These are phyloP conservation scores for Arctostaphylos glauca DNA, from an alignment of 148 eudicot species.

Conservation along the genomic window DNA sequence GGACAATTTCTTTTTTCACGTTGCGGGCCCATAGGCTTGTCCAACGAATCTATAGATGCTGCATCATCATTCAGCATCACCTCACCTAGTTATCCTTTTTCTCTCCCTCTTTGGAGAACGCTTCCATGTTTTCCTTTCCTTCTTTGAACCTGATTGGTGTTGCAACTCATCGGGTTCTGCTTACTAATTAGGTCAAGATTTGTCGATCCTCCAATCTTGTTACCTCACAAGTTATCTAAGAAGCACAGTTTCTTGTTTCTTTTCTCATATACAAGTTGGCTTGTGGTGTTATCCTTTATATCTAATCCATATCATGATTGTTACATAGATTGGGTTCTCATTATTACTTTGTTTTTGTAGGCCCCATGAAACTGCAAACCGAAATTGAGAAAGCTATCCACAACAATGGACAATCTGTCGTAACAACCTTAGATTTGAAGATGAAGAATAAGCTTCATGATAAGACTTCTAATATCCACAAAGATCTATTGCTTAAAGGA, in stretches of 20 bases:
- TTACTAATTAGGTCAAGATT: background rate
- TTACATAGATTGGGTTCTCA: background rate
- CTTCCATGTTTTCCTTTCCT: background rate
- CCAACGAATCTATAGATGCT: background rate
- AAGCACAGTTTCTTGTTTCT: background rate
- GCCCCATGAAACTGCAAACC: slow-evolving; percentile 56
- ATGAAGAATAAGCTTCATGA: slow-evolving; percentile 79
- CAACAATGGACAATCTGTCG: slow-evolving; percentile 65
- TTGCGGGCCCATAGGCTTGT: background rate
- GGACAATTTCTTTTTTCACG: background rate
- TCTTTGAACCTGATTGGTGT: background rate
- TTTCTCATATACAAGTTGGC: background rate
- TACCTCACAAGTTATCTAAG: background rate
- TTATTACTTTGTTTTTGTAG: slow-evolving; percentile 29
- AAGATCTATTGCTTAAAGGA: slow-evolving; percentile 70
- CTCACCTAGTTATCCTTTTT: background rate
- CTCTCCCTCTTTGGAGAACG: background rate
- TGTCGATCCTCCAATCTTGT: background rate
- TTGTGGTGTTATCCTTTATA: background rate
- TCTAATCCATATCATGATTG: slow-evolving; percentile 2
- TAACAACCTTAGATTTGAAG: slow-evolving; percentile 72
- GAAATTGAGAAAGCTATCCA: slow-evolving; percentile 81
- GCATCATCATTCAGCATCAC: background rate
- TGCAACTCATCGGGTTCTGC: background rate
- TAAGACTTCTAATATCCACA: slow-evolving; percentile 50